phyloP scores from a whole-genome alignment of 768 basidiomycete genomes.

The Russula vinacea region DNA sequence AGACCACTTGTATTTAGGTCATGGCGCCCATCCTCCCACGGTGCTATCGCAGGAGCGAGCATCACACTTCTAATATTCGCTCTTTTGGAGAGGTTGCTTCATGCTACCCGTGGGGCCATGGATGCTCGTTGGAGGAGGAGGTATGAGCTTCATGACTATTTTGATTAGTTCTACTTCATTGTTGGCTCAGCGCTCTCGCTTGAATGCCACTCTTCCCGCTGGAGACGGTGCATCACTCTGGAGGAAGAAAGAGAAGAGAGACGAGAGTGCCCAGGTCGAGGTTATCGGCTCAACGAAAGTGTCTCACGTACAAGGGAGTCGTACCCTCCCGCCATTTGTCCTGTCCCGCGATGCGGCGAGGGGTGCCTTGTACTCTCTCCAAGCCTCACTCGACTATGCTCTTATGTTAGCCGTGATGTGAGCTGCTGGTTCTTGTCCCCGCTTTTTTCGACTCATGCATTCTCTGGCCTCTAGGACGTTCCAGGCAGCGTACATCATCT shows the following conservation, averaged over 20 bases:
- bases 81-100: slow-evolving; percentile 66
- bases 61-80: slow-evolving; percentile 66
- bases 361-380: slow-evolving; percentile 60
- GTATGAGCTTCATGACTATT: slow-evolving; percentile 38
- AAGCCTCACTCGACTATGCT: slow-evolving; percentile 59
- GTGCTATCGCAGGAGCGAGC: slow-evolving; percentile 72
- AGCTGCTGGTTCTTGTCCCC: slow-evolving; percentile 32
- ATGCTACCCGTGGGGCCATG: slow-evolving; percentile 51
- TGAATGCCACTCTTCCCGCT: background rate
- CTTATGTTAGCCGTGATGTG: slow-evolving; percentile 86
- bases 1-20: slow-evolving; percentile 64
- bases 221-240: background rate
- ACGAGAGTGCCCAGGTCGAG: background rate
- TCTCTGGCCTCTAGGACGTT: slow-evolving; percentile 60
- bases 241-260: slow-evolving; percentile 7
- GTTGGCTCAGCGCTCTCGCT: slow-evolving; percentile 6
- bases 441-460: slow-evolving; percentile 22
- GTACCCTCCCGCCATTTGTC: slow-evolving; percentile 61
- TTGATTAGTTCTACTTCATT: background rate
- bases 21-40: slow-evolving; percentile 65
- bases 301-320: slow-evolving; percentile 30
- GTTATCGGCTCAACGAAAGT: background rate
- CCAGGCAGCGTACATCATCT: slow-evolving; percentile 71
- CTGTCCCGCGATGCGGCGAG: slow-evolving; percentile 65
- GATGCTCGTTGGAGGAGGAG: slow-evolving; percentile 57